Conservation (phyloP, 176 grass and related monocot genomes). For the Bonia amplexicaulis region DNA sequence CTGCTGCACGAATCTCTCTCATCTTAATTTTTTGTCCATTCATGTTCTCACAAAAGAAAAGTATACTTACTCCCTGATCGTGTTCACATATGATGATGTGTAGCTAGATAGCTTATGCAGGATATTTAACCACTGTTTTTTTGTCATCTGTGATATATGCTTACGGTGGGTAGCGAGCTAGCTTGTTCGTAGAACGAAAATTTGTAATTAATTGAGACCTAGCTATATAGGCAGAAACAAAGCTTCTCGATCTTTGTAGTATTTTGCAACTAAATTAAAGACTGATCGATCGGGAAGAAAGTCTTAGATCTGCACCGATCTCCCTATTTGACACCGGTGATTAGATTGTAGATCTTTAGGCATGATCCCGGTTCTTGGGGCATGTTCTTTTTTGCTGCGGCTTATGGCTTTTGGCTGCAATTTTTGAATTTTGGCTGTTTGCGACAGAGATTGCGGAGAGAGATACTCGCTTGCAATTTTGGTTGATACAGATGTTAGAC, state of each 20-base stretch:
- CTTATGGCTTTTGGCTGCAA: no score
- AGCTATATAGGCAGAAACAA: not conserved
- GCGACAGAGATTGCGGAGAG: no score
- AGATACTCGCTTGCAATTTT: no score
- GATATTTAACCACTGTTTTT: not conserved
- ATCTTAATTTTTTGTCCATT: not conserved
- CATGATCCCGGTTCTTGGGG: not conserved
- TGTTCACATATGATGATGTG: not conserved
- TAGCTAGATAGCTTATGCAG: not conserved
- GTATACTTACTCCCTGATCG: not conserved
- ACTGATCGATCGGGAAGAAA: not conserved
- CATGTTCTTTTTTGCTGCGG: no score
- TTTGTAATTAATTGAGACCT: not conserved
- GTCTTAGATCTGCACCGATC: not conserved
- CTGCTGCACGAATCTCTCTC: not conserved
- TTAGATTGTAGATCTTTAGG: not conserved
- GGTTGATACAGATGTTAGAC: no score
- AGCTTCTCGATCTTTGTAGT: not conserved
- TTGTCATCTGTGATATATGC: not conserved
- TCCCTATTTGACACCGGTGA: not conserved
- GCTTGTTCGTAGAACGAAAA: not conserved
- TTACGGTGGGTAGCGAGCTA: not conserved
- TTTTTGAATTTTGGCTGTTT: no score
- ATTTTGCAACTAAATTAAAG: not conserved
- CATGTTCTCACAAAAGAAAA: not conserved